A percentile compares a stretch with the other conserved stretches of the same genome.
Evolutionary conservation across 768 basidiomycete genomes (phyloP).

Genomic region (Tricholoma matsutake): DNA sequence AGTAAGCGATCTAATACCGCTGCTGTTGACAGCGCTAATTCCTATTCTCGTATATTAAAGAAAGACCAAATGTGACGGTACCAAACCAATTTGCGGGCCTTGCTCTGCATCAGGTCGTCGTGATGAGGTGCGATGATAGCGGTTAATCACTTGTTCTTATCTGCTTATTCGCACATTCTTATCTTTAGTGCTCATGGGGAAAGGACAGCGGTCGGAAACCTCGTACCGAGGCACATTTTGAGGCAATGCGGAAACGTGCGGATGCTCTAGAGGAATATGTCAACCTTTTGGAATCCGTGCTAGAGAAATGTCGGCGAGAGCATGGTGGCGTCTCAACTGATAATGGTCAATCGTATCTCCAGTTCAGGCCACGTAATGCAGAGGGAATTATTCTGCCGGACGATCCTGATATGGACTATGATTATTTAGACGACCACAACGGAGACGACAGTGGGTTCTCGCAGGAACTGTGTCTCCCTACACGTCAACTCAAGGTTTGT

Average conservation of each 20-base stretch:
- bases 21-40: background rate
- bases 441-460: constrained; percentile 29
- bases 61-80: constrained; percentile 46
- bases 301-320: constrained; percentile 39
- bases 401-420: constrained; percentile 17
- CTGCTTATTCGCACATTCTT: background rate
- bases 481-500: constrained; percentile 37
- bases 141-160: background rate
- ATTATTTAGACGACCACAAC: constrained; percentile 16
- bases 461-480: constrained; percentile 37
- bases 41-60: constrained; percentile 20
- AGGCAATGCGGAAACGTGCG: constrained; percentile 40
- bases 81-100: constrained; percentile 40
- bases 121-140: constrained; percentile 29
- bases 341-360: constrained; percentile 27
- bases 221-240: constrained; percentile 44
- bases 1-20: constrained; percentile 26
- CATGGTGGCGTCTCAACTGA: constrained; percentile 27
- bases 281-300: constrained; percentile 37
- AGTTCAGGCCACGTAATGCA: constrained; percentile 27
- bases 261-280: constrained; percentile 39
- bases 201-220: constrained; percentile 39
- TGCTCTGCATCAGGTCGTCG: constrained; percentile 36
- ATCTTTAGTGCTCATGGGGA: constrained; percentile 40
- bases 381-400: constrained; percentile 18